These are phyloP conservation scores for Viridothelium virens DNA, from an alignment of 495 filamentous ascomycete genomes.

Conservation along the genomic window DNA sequence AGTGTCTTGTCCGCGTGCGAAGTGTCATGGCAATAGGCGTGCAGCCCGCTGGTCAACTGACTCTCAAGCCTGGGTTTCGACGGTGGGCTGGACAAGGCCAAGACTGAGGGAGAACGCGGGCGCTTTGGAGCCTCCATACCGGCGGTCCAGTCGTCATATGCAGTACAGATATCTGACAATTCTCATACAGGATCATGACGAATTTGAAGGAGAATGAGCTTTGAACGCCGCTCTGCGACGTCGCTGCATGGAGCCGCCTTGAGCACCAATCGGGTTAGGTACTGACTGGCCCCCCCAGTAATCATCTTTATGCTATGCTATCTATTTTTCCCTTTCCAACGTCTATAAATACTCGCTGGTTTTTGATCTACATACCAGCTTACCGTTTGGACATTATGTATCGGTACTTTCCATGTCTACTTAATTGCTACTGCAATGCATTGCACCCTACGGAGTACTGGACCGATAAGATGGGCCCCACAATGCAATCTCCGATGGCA, in stretches of 20 bases:
- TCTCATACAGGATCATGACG: neutral
- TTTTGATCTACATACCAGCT: neutral
- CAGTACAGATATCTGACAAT: neutral
- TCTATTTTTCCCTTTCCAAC: neutral
- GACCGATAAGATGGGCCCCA: no score
- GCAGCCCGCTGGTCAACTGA: conserved; percentile 4
- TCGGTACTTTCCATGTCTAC: no score
- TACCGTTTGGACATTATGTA: no score
- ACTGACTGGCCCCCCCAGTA: neutral
- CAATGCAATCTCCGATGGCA: no score
- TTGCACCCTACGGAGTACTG: no score
- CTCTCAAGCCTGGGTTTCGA: conserved; percentile 5
- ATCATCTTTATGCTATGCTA: neutral
- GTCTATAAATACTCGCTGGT: neutral
- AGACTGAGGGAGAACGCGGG: neutral
- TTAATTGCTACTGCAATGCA: no score
- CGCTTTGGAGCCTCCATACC: neutral
- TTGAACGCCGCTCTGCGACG: neutral
- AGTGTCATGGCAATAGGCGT: conserved; percentile 8
- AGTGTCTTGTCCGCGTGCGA: neutral
- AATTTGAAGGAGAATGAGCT: neutral
- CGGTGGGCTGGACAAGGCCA: neutral
- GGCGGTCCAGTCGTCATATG: neutral
- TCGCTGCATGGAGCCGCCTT: neutral
- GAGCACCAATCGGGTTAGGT: conserved; percentile 5